Evolutionary conservation across 768 basidiomycete genomes (phyloP).

Genomic region (Kwoniella newhampshirensis): DNA sequence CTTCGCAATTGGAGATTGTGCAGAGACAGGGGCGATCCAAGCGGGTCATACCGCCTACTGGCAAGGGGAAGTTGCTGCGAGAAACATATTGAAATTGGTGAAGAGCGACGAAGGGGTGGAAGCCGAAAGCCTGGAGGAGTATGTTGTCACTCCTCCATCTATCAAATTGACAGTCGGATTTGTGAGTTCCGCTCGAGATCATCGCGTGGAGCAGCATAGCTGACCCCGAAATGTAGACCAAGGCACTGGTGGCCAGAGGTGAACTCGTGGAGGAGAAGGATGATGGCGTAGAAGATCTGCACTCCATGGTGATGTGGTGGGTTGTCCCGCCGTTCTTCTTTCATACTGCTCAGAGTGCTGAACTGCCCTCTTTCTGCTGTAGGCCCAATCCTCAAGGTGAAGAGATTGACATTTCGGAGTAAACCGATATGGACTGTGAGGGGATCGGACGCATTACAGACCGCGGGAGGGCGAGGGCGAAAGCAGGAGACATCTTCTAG

Average conservation of each 20-base stretch:
- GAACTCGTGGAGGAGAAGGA: slow-evolving; percentile 30
- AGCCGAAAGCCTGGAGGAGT: slow-evolving; percentile 33
- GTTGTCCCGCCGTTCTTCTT: background rate
- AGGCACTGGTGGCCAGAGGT: slow-evolving; percentile 28
- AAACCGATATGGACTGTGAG: background rate
- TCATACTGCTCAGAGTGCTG: background rate
- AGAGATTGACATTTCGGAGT: slow-evolving; percentile 11
- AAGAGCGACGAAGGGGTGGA: slow-evolving; percentile 3
- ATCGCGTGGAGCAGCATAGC: background rate
- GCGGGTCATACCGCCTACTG: slow-evolving; percentile 54
- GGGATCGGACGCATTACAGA: too few relatives aligned
- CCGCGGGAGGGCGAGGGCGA: too few relatives aligned
- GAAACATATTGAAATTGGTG: slow-evolving; percentile 47
- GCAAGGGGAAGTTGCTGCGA: slow-evolving; percentile 50
- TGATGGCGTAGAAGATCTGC: slow-evolving; percentile 46
- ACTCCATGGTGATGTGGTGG: slow-evolving; percentile 43
- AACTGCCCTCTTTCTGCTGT: background rate
- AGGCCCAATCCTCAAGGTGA: slow-evolving; percentile 7
- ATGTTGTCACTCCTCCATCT: slow-evolving; percentile 40
- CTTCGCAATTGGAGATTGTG: slow-evolving; percentile 53
- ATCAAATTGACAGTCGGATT: slow-evolving; percentile 50
- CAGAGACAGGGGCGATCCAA: slow-evolving; percentile 50
- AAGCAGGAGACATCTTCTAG: too few relatives aligned
- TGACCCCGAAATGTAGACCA: slow-evolving; percentile 17
- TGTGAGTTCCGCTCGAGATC: too few relatives aligned